Evolutionary conservation across 78 protist species (phyloP), one percentile per base, ranked within the genome.

Genomic region (Dictyostelium firmibasis): DNA sequence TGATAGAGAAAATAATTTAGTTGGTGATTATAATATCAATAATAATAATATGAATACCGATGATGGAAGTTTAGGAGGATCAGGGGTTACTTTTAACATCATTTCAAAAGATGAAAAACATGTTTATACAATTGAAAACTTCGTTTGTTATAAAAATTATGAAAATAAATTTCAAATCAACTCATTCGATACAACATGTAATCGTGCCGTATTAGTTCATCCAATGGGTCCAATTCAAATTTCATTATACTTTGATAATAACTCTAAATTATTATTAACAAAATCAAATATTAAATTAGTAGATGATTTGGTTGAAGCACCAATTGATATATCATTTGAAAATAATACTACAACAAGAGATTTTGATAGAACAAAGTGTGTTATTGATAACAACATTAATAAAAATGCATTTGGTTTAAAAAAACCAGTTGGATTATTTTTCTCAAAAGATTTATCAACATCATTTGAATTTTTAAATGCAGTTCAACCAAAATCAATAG

Each of bases 171-270:
- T 72, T 16, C 23, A 13, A 18, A 13, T 72, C n/a, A 72, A 72
- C 18, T 72, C 79, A 33, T 72, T 72, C 7, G n/a, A 72, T 13
- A 33, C 79, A 1, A 27, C 33, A 18, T 27, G 47, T 33, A 72
- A 29, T 33, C 79, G 79, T 72, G 79, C 79, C 10, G 79, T 72
- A 18, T 33, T 72, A 10, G 79, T 72, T 72, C n/a, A 33, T 72
- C 38, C 38, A 33, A 2, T 18, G 3, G 79, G 79, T 16, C 44
- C 44, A 33, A 72, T 72, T 33, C 36, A 33, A 72, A 72, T 72
- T 72, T 14, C 79, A 33, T 33, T 72, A 33, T 72, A 16, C 79
- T 72, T 72, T 33, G 10, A 72, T 27, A 72, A 72, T 0, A 72
- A 29, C 33, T 31, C 41, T 14, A 16, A 27, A 33, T 31, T 33